Evolutionary conservation across 148 eudicot genomes (phyloP).

Genomic region (Linanthus parryae): DNA sequence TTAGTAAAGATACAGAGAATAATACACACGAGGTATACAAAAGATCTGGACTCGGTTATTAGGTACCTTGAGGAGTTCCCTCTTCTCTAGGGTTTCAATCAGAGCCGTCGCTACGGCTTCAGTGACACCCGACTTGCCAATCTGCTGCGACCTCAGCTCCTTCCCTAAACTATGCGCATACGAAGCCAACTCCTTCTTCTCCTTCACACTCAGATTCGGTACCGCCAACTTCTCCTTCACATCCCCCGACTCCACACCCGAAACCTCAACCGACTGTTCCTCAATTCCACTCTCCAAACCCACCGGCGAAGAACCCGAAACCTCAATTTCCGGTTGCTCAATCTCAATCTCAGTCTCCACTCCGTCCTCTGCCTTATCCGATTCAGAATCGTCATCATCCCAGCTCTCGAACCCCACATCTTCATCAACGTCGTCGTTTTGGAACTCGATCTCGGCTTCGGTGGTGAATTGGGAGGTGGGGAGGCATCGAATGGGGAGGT

Average conservation of each 20-base stretch:
- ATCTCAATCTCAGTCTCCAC: not conserved
- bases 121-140: conserved; percentile 84
- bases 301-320: not conserved
- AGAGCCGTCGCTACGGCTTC: conserved; percentile 55
- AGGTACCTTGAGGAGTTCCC: conserved; percentile 83
- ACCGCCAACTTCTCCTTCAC: conserved; percentile 8
- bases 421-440: not conserved
- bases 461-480: not conserved
- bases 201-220: conserved; percentile 66
- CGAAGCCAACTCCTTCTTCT: conserved; percentile 78
- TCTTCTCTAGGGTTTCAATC: conserved; percentile 63
- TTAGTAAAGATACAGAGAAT: no score
- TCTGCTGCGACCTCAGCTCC: conserved; percentile 79
- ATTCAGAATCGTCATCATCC: not conserved
- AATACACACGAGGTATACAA: no score
- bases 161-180: conserved; percentile 77
- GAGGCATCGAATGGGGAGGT: not conserved
- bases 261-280: no score
- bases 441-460: conserved; percentile 1
- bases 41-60: no score
- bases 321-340: no score
- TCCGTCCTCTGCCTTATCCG: conserved; percentile 2
- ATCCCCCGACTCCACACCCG: not conserved
- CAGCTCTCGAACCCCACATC: not conserved
- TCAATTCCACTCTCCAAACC: conserved; percentile 1